These are phyloP conservation scores for Arthroderma sp. DNA, from an alignment of 2,329 filamentous ascomycete species.

Conservation along the genomic window DNA sequence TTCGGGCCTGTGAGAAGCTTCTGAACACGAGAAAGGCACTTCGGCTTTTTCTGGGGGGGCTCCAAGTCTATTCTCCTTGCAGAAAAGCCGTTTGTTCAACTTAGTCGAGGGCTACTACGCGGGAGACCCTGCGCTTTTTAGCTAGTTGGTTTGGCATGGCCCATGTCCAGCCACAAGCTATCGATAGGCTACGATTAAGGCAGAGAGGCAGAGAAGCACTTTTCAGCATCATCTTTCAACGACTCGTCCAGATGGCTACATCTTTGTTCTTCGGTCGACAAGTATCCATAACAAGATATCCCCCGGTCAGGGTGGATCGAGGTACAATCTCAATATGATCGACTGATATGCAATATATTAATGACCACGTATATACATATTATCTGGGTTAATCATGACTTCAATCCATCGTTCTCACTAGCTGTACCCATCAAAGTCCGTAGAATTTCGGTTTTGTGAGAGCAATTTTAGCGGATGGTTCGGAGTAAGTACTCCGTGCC, in stretches of 20 bases:
- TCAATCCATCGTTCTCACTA: not conserved
- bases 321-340: conserved; percentile 1
- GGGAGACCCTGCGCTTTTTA: not conserved
- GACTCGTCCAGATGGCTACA: too few relatives aligned
- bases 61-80: not conserved
- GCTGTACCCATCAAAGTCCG: not conserved
- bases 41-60: not conserved
- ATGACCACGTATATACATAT: not conserved
- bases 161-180: not conserved
- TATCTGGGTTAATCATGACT: not conserved
- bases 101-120: too few relatives aligned
- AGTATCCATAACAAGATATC: not conserved
- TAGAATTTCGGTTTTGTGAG: not conserved
- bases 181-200: not conserved
- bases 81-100: not conserved
- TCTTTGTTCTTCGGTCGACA: not conserved
- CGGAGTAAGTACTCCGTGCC: not conserved
- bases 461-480: not conserved
- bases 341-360: not conserved
- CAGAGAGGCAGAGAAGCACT: too few relatives aligned
- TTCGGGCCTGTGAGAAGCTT: not conserved
- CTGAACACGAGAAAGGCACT: not conserved
- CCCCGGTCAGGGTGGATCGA: not conserved
- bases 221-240: not conserved
- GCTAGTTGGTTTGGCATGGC: not conserved